Evolutionary conservation across 139 green algal species (phyloP).

Genomic region (Chlorella ohadii): DNA sequence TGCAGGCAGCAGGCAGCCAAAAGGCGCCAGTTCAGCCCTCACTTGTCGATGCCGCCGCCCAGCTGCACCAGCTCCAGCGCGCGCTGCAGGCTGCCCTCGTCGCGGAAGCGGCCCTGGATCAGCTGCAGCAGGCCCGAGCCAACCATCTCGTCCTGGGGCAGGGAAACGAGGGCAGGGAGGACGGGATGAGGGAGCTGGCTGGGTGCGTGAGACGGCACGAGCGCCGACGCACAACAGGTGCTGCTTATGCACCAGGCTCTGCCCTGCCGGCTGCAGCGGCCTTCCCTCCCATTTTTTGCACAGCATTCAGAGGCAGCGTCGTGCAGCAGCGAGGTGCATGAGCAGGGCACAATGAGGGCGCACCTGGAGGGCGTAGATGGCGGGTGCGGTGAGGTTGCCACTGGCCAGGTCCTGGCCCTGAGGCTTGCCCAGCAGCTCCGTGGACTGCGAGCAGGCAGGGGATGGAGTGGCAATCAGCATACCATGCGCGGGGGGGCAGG

Average conservation of each 20-base stretch:
- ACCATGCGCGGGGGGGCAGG: too few species aligned
- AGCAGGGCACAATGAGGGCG: not conserved
- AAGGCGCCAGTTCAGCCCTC: not conserved
- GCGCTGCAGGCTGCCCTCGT: slow-evolving; percentile 76
- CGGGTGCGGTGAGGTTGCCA: slow-evolving; percentile 97
- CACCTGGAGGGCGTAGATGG: slow-evolving; percentile 88
- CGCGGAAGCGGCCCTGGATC: slow-evolving; percentile 85
- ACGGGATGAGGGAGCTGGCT: slow-evolving; percentile 1
- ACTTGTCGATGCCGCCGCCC: slow-evolving; percentile 69
- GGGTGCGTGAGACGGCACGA: not conserved
- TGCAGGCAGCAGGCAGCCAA: not conserved
- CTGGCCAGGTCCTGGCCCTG: slow-evolving; percentile 95
- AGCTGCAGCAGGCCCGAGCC: slow-evolving; percentile 76
- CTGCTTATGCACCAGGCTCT: too few species aligned
- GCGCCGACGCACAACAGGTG: too few species aligned
- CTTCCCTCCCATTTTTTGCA: too few species aligned
- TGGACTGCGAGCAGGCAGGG: slow-evolving; percentile 12
- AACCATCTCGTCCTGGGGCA: slow-evolving; percentile 19
- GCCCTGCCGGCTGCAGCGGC: too few species aligned
- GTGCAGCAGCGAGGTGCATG: too few species aligned
- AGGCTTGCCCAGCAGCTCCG: slow-evolving; percentile 94
- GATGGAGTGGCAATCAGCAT: too few species aligned
- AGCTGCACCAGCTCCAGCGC: slow-evolving; percentile 86
- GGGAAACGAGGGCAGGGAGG: not conserved
- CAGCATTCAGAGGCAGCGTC: too few species aligned